A percentile compares a stretch with the other conserved stretches of the same genome.
Conservation (phyloP, 306 rosid genomes). For the apple (Malus domestica) region DNA sequence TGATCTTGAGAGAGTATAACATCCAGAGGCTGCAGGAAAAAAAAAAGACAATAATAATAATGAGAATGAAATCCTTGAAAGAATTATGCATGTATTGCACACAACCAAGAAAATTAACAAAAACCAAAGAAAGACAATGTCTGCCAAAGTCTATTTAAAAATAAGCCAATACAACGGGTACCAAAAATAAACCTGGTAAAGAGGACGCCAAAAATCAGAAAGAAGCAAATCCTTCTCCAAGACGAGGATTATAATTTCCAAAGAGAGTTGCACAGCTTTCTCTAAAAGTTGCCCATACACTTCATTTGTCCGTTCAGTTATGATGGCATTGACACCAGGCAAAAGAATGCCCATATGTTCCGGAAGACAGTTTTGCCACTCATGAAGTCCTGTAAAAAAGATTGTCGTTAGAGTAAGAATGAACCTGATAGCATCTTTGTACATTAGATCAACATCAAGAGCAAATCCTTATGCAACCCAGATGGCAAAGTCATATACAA, state of each 20-base stretch:
- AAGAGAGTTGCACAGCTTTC: conserved; percentile 81
- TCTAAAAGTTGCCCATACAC: conserved; percentile 74
- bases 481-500: background rate
- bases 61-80: background rate
- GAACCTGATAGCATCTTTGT: background rate
- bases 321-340: conserved; percentile 64
- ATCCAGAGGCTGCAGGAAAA: conserved; percentile 76
- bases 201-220: conserved; percentile 94
- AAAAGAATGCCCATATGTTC: conserved; percentile 92
- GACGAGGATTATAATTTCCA: conserved; percentile 78
- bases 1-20: conserved; percentile 92
- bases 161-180: background rate
- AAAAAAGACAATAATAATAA: background rate
- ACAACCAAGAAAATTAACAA: background rate
- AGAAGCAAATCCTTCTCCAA: conserved; percentile 76
- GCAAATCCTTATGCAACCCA: background rate
- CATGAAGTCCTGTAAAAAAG: conserved; percentile 79
- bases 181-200: conserved; percentile 59
- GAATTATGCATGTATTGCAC: background rate
- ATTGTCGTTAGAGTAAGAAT: background rate
- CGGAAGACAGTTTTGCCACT: conserved; percentile 85
- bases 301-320: conserved; percentile 71
- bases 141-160: background rate
- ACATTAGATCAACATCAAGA: background rate
- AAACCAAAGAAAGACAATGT: background rate